Conservation (phyloP, 495 filamentous ascomycete species). For the Hyaloscypha finlandica region DNA sequence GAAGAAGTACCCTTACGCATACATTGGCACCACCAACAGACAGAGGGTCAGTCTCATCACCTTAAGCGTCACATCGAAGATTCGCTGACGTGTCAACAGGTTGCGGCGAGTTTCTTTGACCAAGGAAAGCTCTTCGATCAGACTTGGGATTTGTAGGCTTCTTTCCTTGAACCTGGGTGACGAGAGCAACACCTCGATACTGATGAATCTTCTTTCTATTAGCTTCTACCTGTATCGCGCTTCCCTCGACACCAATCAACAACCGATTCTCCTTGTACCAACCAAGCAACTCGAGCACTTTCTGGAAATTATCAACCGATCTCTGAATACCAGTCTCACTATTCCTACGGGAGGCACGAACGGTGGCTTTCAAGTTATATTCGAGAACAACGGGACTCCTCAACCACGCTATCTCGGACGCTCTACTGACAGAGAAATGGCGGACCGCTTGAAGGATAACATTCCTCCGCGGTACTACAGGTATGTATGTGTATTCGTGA, state of each 20-base stretch:
- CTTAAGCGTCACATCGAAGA: background rate
- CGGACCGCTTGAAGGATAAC: slow-evolving; percentile 37
- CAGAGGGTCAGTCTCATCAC: slow-evolving; percentile 40
- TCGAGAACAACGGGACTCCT: slow-evolving; percentile 56
- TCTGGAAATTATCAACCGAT: slow-evolving; percentile 58
- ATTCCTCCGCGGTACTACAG: slow-evolving; percentile 35
- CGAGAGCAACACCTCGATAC: background rate
- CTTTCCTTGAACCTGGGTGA: background rate
- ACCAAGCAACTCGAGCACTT: slow-evolving; percentile 60
- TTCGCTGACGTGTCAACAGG: slow-evolving; percentile 15
- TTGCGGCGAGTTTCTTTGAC: slow-evolving; percentile 59
- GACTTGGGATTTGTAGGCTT: slow-evolving; percentile 75
- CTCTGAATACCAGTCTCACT: slow-evolving; percentile 45
- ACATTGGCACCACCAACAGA: slow-evolving; percentile 48
- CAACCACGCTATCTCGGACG: slow-evolving; percentile 66
- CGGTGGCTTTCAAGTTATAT: slow-evolving; percentile 54
- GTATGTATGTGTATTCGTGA: background rate
- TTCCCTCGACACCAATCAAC: slow-evolving; percentile 37
- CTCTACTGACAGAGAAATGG: slow-evolving; percentile 38
- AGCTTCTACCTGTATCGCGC: slow-evolving; percentile 70
- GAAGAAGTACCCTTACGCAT: slow-evolving; percentile 60
- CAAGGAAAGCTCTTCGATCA: slow-evolving; percentile 56
- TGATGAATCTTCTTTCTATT: background rate
- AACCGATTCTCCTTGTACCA: slow-evolving; percentile 65
- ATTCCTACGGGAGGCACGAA: slow-evolving; percentile 50